Evolutionary conservation across 2,329 filamentous ascomycete genomes (phyloP).

Genomic region (Sphaerulina populicola): DNA sequence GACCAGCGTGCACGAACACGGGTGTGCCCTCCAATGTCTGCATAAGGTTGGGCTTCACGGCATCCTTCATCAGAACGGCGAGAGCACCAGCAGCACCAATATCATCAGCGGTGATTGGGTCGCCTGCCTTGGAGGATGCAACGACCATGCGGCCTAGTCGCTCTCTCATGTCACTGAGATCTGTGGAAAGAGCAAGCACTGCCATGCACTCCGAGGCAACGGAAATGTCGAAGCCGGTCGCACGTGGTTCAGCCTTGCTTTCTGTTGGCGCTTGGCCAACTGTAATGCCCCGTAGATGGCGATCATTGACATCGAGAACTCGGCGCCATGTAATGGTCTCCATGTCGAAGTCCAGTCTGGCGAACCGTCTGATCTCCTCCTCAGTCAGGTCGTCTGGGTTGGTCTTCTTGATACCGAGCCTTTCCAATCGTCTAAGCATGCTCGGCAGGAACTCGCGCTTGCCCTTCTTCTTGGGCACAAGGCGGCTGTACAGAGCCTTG

Average conservation of each 20-base stretch:
- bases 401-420: slow-evolving; percentile 92
- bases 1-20: slow-evolving; percentile 93
- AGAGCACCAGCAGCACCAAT: slow-evolving; percentile 86
- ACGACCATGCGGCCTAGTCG: slow-evolving; percentile 93
- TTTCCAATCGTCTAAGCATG: slow-evolving; percentile 89
- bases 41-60: slow-evolving; percentile 98
- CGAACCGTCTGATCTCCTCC: slow-evolving; percentile 81
- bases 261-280: slow-evolving; percentile 83
- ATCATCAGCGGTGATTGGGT: slow-evolving; percentile 92
- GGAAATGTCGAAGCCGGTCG: slow-evolving; percentile 95
- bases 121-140: slow-evolving; percentile 72
- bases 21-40: slow-evolving; percentile 95
- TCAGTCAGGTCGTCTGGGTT: slow-evolving; percentile 82
- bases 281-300: slow-evolving; percentile 81
- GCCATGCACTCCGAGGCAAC: slow-evolving; percentile 98
- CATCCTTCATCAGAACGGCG: slow-evolving; percentile 92
- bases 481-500: slow-evolving; percentile 71
- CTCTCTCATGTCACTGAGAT: slow-evolving; percentile 80
- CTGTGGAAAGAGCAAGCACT: slow-evolving; percentile 85
- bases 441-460: slow-evolving; percentile 77
- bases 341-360: slow-evolving; percentile 91
- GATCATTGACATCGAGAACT: slow-evolving; percentile 94
- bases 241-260: slow-evolving; percentile 67
- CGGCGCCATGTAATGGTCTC: slow-evolving; percentile 96
- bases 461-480: slow-evolving; percentile 85